phyloP scores from a whole-genome alignment of 306 rosid genomes.

The Glycine tomentella region DNA sequence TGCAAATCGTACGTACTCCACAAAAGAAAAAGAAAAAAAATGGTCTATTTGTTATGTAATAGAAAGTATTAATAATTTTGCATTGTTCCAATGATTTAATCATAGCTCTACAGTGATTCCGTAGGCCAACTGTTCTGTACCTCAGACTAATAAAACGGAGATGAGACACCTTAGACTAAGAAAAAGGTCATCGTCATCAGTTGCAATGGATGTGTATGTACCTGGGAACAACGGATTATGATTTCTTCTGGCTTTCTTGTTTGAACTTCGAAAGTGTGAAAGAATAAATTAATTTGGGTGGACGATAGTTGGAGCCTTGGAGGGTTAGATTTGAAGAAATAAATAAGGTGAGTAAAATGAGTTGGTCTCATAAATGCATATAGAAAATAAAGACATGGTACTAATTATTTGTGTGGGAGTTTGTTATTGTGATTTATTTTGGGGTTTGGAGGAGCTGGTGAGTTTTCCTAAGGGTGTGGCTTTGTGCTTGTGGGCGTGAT shows the following conservation, averaged over 20 bases:
- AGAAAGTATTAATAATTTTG: neutral
- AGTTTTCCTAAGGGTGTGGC: slow-evolving; percentile 55
- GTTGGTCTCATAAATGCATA: slow-evolving; percentile 63
- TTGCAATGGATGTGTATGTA: slow-evolving; percentile 34
- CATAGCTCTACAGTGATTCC: slow-evolving; percentile 61
- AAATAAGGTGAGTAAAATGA: slow-evolving; percentile 41
- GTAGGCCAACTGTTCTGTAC: slow-evolving; percentile 59
- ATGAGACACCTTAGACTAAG: slow-evolving; percentile 31
- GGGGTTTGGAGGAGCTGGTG: slow-evolving; percentile 41
- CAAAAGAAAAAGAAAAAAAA: too few relatives aligned
- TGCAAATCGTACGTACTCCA: neutral
- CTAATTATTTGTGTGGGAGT: slow-evolving; percentile 63
- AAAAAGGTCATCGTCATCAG: slow-evolving; percentile 34
- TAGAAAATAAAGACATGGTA: slow-evolving; percentile 17
- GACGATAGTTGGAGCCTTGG: slow-evolving; percentile 52
- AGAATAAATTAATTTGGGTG: slow-evolving; percentile 55
- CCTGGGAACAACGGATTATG: slow-evolving; percentile 39
- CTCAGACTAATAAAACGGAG: slow-evolving; percentile 45
- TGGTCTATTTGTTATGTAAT: too few relatives aligned
- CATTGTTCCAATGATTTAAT: slow-evolving; percentile 72
- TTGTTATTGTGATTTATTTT: slow-evolving; percentile 51
- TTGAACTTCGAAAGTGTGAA: slow-evolving; percentile 44
- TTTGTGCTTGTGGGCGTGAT: slow-evolving; percentile 76
- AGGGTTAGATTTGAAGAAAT: slow-evolving; percentile 65
- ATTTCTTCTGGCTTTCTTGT: slow-evolving; percentile 14